Evolutionary conservation across 306 rosid genomes (phyloP), one percentile per base, ranked within the genome.

Genomic region (Macrotyloma uniflorum): DNA sequence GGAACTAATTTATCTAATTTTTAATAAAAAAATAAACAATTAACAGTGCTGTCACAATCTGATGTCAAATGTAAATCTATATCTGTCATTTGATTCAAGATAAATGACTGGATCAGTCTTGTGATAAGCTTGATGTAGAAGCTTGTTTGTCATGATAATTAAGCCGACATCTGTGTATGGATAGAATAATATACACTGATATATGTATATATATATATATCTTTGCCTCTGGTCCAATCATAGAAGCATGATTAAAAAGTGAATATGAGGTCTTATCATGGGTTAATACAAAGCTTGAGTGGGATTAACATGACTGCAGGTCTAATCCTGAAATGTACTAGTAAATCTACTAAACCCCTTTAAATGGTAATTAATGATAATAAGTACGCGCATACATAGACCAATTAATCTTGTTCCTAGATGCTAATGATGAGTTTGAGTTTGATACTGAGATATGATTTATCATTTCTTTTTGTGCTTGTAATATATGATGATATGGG

Each of bases 111-210:
- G 43, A 38, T 6, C 64, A 73, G 63, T 24, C 76, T 7, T 51
- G 57, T 66, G 26, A 69, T 64, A 61, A 76, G 68, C 32, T 62
- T 72, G 16, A 33, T 59, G 9, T n/a, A 63, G 19, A 63, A 33
- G 49, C 32, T 83, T 65, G 42, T 40, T 65, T 43, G 58, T 20
- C 63, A 43, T 57, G 12, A 80, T 58, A 24, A 62, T 67, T 75
- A 70, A 51, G 73, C 82, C 80, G 80, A 81, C 84, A 77, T 74
- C 30, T 49, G 38, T 47, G 71, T 57, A 72, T 80, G 84, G 69
- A 63, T 73, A 23, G 65, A 62, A 23, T 22, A 32, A 49, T 63
- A 46, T 50, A 15, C n/a, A 49, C 6, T n/a, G 18, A 50, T 50
- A 42, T 68, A 15, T 5, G 16, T 16, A 49, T 49, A 49, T 6